Evolutionary conservation across 345 rosid species (phyloP).

Genomic region (Mallotus nudiflorus): DNA sequence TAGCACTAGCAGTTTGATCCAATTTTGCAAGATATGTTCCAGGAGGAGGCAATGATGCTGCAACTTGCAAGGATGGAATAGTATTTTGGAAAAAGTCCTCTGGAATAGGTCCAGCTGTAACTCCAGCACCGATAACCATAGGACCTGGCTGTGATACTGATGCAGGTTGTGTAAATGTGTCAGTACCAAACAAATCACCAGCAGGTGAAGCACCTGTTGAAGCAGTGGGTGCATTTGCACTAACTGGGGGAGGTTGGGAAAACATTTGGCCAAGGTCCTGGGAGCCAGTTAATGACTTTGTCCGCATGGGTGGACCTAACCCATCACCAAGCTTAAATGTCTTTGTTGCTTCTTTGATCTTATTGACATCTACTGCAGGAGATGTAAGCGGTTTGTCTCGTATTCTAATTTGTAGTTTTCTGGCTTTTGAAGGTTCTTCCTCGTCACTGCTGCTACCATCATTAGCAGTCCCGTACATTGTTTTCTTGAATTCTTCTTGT

Average conservation of each 20-base stretch:
- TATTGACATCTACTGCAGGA: constrained; percentile 74
- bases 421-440: constrained; percentile 69
- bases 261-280: constrained; percentile 64
- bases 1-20: constrained; percentile 64
- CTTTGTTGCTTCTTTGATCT: constrained; percentile 93
- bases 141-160: constrained; percentile 55
- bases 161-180: constrained; percentile 51
- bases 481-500: constrained; percentile 96
- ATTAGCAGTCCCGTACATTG: constrained; percentile 80
- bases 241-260: constrained; percentile 45
- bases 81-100: constrained; percentile 97
- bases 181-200: constrained; percentile 69
- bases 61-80: constrained; percentile 84
- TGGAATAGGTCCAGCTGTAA: constrained; percentile 70
- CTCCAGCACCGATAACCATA: constrained; percentile 41
- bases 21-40: constrained; percentile 81
- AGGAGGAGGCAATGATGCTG: constrained; percentile 77
- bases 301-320: constrained; percentile 66
- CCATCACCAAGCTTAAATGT: constrained; percentile 86
- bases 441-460: constrained; percentile 97
- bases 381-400: constrained; percentile 79
- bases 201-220: constrained; percentile 52
- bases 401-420: constrained; percentile 83
- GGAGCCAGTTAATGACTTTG: constrained; percentile 59
- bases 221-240: constrained; percentile 36